These are phyloP conservation scores for Cochlearia excelsa DNA, from an alignment of 345 rosid genomes.

Conservation along the genomic window DNA sequence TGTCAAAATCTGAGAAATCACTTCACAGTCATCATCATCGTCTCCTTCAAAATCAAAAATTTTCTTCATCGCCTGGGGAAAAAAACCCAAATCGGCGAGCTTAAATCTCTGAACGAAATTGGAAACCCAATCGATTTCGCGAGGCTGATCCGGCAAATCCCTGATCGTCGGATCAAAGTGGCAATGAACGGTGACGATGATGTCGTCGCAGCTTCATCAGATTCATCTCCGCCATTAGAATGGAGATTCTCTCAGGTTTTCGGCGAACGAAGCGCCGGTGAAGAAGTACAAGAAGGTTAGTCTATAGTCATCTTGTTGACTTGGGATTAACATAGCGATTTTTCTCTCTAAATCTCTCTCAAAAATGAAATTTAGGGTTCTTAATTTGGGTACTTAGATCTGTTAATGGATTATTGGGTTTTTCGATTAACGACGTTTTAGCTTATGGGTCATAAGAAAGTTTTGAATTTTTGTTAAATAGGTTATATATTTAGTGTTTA, in stretches of 20 bases:
- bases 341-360: constrained; percentile 8
- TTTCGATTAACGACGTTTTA: constrained; percentile 6
- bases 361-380: constrained; percentile 20
- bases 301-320: constrained; percentile 2
- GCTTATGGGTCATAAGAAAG: background rate
- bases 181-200: constrained; percentile 33
- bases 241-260: constrained; percentile 99
- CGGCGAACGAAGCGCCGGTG: constrained; percentile 93
- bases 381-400: constrained; percentile 15
- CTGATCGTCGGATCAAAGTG: constrained; percentile 25
- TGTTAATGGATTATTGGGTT: background rate
- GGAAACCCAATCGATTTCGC: constrained; percentile 6
- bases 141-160: constrained; percentile 17
- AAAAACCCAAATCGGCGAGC: constrained; percentile 3
- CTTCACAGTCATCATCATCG: too few relatives aligned
- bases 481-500: too few relatives aligned
- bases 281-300: constrained; percentile 92
- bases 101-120: background rate
- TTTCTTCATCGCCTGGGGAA: too few relatives aligned
- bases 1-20: too few relatives aligned
- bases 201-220: constrained; percentile 31
- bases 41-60: too few relatives aligned
- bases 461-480: constrained; percentile 2
- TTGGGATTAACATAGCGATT: background rate
- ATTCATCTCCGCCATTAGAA: constrained; percentile 55